phyloP scores from a whole-genome alignment of 768 basidiomycete species.

The Brasilioporus rufonigricans region DNA sequence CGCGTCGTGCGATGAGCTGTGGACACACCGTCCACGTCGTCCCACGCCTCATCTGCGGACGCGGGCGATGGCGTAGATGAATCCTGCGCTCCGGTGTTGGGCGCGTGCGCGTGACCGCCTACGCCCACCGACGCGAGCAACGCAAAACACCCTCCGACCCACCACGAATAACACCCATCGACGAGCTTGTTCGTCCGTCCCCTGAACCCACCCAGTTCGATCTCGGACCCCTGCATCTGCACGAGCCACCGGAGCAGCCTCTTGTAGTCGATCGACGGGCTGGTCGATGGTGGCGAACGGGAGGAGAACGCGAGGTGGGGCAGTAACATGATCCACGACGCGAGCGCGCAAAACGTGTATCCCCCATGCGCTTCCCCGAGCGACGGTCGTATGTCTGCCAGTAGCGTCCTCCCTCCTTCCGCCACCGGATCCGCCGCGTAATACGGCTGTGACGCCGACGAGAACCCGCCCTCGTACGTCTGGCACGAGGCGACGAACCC shows the following conservation, averaged over 20 bases:
- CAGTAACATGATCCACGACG: constrained; percentile 76
- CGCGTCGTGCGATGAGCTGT: no score
- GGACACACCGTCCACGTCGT: constrained; percentile 60
- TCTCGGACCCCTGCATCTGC: constrained; percentile 78
- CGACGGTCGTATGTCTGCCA: constrained; percentile 57
- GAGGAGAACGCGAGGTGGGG: constrained; percentile 42
- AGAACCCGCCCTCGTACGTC: constrained; percentile 97
- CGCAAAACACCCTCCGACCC: constrained; percentile 89
- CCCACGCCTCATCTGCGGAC: constrained; percentile 44
- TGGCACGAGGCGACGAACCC: constrained; percentile 87
- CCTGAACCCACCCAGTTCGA: constrained; percentile 88
- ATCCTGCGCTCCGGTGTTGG: no score
- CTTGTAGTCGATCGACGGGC: constrained; percentile 52
- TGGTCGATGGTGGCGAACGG: neutral
- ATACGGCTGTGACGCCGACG: constrained; percentile 73
- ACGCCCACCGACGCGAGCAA: constrained; percentile 63
- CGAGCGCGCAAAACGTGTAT: constrained; percentile 92
- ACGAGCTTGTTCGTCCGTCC: constrained; percentile 98
- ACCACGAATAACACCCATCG: constrained; percentile 99
- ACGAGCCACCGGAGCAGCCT: constrained; percentile 77
- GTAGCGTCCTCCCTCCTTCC: constrained; percentile 23
- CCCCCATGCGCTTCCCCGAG: constrained; percentile 98
- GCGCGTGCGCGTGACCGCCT: neutral
- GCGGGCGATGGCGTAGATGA: neutral
- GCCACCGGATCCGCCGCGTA: constrained; percentile 32